Base-by-base conservation (phyloP, 1,139 yeast genomes). In the Pneumocystis wakefieldiae region DNA sequence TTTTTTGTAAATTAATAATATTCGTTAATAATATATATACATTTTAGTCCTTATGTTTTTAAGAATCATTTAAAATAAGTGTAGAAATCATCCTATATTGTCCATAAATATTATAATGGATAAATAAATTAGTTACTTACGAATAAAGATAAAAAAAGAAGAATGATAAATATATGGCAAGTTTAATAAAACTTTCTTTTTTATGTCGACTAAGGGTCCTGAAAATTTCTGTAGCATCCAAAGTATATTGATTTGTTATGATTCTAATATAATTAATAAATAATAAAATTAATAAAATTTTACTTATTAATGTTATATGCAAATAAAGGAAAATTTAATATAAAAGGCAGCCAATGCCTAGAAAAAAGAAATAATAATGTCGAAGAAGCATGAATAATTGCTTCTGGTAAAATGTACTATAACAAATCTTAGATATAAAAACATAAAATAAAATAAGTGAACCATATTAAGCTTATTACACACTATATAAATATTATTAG, bases 211-310 rank as follows among this genome's bases (percentile, higher is more conserved):
- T 83, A 72, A 94, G 81, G 61, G 97, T 91, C 78, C 97, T 85
- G 78, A 92, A 92, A 72, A 92, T 94, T 77, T 92, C 98, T 61
- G 99, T 92, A 66, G 98, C 98, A 76, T 92, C 99, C 75, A 94
- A 82, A 68, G 89, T 78, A 74, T 92, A 92, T 74, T 86, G 86
- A 76, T 87, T 87, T 70, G 82, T 84, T 73, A 83, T 72, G 69
- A 83, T 78, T 75, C 86, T 86, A 77, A 5, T 86, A 84, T 66
- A 59, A 39, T 48, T 61, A 39, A 29, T 62, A 32, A 62, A 17
- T 12, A 37, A 17, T 53, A 5, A 10, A 48, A 15, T 17, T n/a
- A 12, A 28, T 14, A 15, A 15, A n/a, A 10, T 10, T 37, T 39
- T 81, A 80, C 76, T 87, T 88, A 78, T 86, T 85, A 66, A 79